A percentile compares a stretch with the other conserved stretches of the same genome.
phyloP scores from a whole-genome alignment of 495 filamentous ascomycete species.

The Massariosphaeria phaeospora region DNA sequence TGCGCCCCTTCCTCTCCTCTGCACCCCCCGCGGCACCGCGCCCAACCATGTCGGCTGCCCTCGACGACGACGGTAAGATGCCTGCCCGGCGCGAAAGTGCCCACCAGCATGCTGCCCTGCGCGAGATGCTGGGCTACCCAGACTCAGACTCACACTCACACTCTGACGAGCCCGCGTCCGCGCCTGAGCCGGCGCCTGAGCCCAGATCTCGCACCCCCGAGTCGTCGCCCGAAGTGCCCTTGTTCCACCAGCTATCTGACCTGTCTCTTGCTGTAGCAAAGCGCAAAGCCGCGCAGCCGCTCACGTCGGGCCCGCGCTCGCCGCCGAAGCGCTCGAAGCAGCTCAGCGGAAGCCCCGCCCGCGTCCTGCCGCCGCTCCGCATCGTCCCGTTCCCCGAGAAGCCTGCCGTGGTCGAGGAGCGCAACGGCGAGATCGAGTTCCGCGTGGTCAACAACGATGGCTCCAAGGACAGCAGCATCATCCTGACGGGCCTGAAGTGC shows the following conservation, averaged over 20 bases:
- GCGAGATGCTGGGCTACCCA: constrained; percentile 6
- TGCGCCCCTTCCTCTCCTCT: not conserved
- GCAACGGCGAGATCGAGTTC: constrained; percentile 93
- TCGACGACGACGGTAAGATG: not conserved
- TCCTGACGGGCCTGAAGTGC: constrained; percentile 91
- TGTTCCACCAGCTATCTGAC: not conserved
- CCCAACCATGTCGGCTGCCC: not conserved
- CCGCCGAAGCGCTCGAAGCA: constrained; percentile 60
- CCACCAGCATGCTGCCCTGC: not conserved
- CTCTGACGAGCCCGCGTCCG: not conserved
- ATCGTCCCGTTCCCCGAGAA: constrained; percentile 81
- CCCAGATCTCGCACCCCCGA: too few relatives aligned
- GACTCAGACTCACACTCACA: not conserved
- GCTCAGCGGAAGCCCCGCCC: constrained; percentile 51
- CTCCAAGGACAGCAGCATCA: constrained; percentile 79
- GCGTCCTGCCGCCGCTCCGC: constrained; percentile 39
- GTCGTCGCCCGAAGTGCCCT: constrained; percentile 4
- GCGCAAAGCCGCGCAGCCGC: constrained; percentile 73
- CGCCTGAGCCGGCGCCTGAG: not conserved
- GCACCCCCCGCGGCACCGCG: not conserved
- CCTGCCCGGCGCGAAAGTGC: not conserved
- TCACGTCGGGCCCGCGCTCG: constrained; percentile 54
- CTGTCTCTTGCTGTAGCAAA: constrained; percentile 45
- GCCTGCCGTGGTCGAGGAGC: constrained; percentile 90
- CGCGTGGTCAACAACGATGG: constrained; percentile 97